phyloP scores from a whole-genome alignment of 164 flowering plant genomes.

The Aristolochia fimbriata region DNA sequence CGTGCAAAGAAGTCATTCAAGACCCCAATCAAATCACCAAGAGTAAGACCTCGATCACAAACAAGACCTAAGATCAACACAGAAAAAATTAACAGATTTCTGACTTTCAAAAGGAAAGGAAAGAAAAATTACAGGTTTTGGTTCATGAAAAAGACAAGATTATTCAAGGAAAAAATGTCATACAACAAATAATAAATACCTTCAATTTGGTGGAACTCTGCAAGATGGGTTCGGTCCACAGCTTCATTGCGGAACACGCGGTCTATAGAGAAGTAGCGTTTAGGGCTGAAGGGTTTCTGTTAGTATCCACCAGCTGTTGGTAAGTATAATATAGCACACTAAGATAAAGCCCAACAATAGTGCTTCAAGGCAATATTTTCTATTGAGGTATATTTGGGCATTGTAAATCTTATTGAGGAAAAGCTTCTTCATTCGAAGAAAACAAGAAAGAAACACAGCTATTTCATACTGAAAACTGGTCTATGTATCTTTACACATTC shows the following conservation, averaged over 20 bases:
- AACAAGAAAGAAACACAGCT: too few relatives aligned
- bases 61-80: slow-evolving; percentile 55
- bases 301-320: background rate
- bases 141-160: background rate
- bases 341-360: too few relatives aligned
- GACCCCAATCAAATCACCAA: slow-evolving; percentile 85
- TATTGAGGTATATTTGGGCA: too few relatives aligned
- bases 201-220: slow-evolving; percentile 98
- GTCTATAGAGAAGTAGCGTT: slow-evolving; percentile 77
- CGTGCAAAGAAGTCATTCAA: slow-evolving; percentile 76
- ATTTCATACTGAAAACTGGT: too few relatives aligned
- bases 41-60: slow-evolving; percentile 86
- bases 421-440: too few relatives aligned
- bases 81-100: background rate
- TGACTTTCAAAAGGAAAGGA: too few relatives aligned
- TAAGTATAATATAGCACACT: too few relatives aligned
- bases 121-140: too few relatives aligned
- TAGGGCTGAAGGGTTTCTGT: slow-evolving; percentile 73
- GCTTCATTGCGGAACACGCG: slow-evolving; percentile 99
- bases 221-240: slow-evolving; percentile 96
- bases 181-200: slow-evolving; percentile 27
- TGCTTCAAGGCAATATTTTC: too few relatives aligned
- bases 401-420: too few relatives aligned
- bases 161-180: background rate
- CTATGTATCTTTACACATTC: too few relatives aligned